Evolutionary conservation across 2,329 filamentous ascomycete species (phyloP), one percentile per base, ranked within the genome.

Genomic region (Penicillium aurantiogriseum): DNA sequence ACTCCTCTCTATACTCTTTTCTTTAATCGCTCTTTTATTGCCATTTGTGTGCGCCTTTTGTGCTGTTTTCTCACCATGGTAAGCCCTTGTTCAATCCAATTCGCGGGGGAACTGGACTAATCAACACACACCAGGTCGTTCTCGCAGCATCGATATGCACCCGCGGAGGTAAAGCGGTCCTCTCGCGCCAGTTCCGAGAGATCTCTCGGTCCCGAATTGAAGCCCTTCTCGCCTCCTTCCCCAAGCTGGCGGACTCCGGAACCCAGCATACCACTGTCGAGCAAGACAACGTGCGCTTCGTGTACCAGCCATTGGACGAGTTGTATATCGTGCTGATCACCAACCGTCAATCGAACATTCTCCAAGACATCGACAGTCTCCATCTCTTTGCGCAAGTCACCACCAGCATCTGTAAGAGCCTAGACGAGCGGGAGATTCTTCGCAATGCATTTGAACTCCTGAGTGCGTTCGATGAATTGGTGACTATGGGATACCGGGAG

Each of bases 301-400:
- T 99, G 58, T 99, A 99, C 82, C 94, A 99, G 77, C 95, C 94
- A 59, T 85, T 99, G 64, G 95, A 99, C 79, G 95, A 99, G 81
- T 88, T 99, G 64, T 99, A 99, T 85, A 97, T 99, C 86, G 93
- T 99, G 65, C 87, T 99, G 71, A 97, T 99, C 79, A 99, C 95
- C 76, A 99, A 99, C 83, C 90, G 92, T 70, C 94, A 97, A 82
- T 97, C 93, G 77, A 99, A 99, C 79, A 99, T 99, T 67, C 85
- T 99, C 51, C 94, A 99, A 80, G 94, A 99, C 77, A 99, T 99
- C 76, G 94, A 97, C 79, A 96, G 94, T 58, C 85, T 99, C 59
- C 95, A 99, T 76, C 85, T 99, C 21, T 99, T 99, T 74, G 93
- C 93, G 58, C 94, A 99, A 80, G 93, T 99, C 17, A 94, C 97